A percentile compares a stretch with the other conserved stretches of the same genome.
Evolutionary conservation across 176 grass and related monocot genomes (phyloP).

Genomic region (Aegilops umbellulata): DNA sequence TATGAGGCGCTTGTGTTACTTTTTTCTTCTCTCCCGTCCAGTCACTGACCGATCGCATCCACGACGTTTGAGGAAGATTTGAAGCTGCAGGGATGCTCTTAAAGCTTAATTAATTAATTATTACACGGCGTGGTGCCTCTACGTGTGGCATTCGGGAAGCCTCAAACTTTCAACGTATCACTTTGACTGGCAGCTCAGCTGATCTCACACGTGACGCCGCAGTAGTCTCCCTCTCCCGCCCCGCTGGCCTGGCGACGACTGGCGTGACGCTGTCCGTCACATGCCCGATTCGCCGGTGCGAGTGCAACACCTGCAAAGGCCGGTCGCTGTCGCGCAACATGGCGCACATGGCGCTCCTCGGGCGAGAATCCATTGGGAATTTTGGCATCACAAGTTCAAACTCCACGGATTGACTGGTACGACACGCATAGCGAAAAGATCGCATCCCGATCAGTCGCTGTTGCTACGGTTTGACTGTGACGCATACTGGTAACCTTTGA

Average conservation of each 20-base stretch:
- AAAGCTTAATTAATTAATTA: too few species aligned
- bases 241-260: not conserved
- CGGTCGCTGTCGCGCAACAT: not conserved
- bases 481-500: too few species aligned
- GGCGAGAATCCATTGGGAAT: not conserved
- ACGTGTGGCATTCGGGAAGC: not conserved
- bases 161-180: constrained; percentile 36
- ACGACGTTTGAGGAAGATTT: too few species aligned
- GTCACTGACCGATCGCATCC: too few species aligned
- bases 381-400: not conserved
- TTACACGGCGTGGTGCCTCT: not conserved
- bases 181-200: not conserved
- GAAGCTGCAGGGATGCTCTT: too few species aligned
- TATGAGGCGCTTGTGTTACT: too few species aligned
- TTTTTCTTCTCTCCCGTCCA: too few species aligned
- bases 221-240: not conserved
- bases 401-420: not conserved
- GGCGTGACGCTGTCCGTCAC: not conserved
- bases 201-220: constrained; percentile 4
- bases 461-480: not conserved
- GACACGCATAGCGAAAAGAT: not conserved
- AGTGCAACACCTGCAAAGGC: too few species aligned
- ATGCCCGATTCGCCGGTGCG: not conserved
- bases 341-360: not conserved
- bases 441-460: not conserved